Percentiles rank a stretch among this genome's conserved stretches.
These are phyloP conservation scores for Ogataea chonburiensis DNA, from an alignment of 805 yeast species.

Conservation along the genomic window DNA sequence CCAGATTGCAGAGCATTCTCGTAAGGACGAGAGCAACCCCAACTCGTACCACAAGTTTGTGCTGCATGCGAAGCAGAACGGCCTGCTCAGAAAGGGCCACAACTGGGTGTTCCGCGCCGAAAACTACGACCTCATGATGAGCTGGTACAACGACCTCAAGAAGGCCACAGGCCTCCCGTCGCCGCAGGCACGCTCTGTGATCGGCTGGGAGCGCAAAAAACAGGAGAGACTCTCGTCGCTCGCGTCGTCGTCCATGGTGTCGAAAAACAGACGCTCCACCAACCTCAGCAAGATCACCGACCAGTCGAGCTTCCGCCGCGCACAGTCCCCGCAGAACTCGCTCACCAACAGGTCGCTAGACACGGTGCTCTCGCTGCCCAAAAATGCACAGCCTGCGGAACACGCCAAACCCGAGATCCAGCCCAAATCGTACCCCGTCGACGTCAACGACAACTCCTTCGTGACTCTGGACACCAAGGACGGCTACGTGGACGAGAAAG, in stretches of 20 bases:
- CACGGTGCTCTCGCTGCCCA: slow-evolving; percentile 25
- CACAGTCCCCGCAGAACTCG: slow-evolving; percentile 15
- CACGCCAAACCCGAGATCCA: slow-evolving; percentile 3
- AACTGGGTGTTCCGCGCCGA: slow-evolving; percentile 96
- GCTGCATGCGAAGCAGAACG: slow-evolving; percentile 70
- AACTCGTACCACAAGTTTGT: slow-evolving; percentile 72
- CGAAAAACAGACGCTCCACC: slow-evolving; percentile 18
- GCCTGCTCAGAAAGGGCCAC: slow-evolving; percentile 76
- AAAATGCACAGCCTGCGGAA: slow-evolving; percentile 5
- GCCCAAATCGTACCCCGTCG: slow-evolving; percentile 5
- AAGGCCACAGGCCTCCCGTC: slow-evolving; percentile 60
- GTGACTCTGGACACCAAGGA: slow-evolving; percentile 21
- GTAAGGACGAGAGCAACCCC: slow-evolving; percentile 57
- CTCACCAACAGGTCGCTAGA: slow-evolving; percentile 25
- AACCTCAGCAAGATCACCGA: slow-evolving; percentile 19
- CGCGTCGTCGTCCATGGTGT: slow-evolving; percentile 30
- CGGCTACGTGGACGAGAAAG: slow-evolving; percentile 23
- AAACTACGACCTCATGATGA: slow-evolving; percentile 71
- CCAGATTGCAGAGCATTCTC: slow-evolving; percentile 77
- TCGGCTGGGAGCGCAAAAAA: slow-evolving; percentile 36
- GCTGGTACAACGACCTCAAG: slow-evolving; percentile 81
- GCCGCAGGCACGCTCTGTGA: slow-evolving; percentile 56
- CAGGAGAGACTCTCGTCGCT: slow-evolving; percentile 23
- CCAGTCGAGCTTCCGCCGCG: slow-evolving; percentile 19
- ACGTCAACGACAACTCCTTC: slow-evolving; percentile 17